Percentiles rank a stretch among this genome's conserved stretches.
These are phyloP conservation scores for Niebla homalea DNA, from an alignment of 495 filamentous ascomycete genomes.

Conservation along the genomic window DNA sequence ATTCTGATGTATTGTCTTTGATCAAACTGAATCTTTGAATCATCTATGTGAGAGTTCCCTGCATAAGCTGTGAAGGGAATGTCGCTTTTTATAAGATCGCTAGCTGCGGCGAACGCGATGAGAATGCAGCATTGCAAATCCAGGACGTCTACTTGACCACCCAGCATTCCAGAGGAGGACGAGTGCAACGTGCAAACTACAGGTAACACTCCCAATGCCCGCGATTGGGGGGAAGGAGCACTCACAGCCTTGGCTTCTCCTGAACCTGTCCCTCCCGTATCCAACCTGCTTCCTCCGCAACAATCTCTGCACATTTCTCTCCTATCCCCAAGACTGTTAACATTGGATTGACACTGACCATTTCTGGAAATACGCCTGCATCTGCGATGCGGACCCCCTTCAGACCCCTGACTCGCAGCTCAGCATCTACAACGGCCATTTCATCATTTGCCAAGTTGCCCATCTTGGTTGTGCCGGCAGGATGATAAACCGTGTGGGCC, in stretches of 20 bases:
- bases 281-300: constrained; percentile 50
- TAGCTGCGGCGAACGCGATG: too few relatives aligned
- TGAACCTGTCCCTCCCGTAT: constrained; percentile 30
- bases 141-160: too few relatives aligned
- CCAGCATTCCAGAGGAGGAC: too few relatives aligned
- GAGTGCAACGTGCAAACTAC: too few relatives aligned
- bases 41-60: too few relatives aligned
- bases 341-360: constrained; percentile 56
- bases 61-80: too few relatives aligned
- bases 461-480: constrained; percentile 80
- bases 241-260: constrained; percentile 7
- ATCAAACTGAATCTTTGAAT: too few relatives aligned
- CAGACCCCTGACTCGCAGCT: constrained; percentile 43
- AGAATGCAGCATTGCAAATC: too few relatives aligned
- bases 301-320: constrained; percentile 49
- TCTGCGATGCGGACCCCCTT: constrained; percentile 50
- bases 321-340: constrained; percentile 51
- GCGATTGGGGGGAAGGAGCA: neutral
- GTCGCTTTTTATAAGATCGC: too few relatives aligned
- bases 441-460: constrained; percentile 49
- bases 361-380: constrained; percentile 55
- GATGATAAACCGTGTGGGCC: constrained; percentile 79
- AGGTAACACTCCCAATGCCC: too few relatives aligned
- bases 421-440: constrained; percentile 49
- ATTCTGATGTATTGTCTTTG: too few relatives aligned